Evolutionary conservation across 106 monocot species (phyloP).

Genomic region (Dendrobium huoshanense): DNA sequence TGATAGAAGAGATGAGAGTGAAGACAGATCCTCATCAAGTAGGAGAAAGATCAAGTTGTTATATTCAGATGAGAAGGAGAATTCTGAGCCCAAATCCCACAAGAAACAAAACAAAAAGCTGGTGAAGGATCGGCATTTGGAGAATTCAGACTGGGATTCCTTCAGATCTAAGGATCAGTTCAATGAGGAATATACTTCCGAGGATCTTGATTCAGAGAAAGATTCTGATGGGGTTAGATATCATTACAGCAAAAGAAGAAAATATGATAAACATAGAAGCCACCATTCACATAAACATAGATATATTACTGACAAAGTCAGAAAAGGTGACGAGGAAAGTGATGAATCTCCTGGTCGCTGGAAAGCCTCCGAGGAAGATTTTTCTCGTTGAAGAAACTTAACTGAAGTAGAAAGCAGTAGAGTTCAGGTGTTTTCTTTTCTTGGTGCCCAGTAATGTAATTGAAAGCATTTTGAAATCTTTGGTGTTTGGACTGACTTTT

Average conservation of each 20-base stretch:
- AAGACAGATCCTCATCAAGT: neutral
- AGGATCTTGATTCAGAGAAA: constrained; percentile 10
- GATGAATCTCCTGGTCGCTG: constrained; percentile 7
- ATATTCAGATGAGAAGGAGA: constrained; percentile 9
- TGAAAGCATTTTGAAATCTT: neutral
- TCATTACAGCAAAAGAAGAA: constrained; percentile 9
- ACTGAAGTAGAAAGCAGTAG: neutral
- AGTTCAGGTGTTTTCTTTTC: neutral
- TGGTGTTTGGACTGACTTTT: neutral
- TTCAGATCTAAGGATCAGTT: constrained; percentile 13
- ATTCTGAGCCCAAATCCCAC: constrained; percentile 6
- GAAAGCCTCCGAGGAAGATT: neutral
- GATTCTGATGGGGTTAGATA: constrained; percentile 2
- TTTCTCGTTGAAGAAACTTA: neutral
- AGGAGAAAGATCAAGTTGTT: neutral
- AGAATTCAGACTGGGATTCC: constrained; percentile 4
- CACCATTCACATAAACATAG: neutral
- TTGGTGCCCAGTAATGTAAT: neutral
- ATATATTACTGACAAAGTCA: neutral
- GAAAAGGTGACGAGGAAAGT: neutral
- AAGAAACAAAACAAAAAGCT: neutral
- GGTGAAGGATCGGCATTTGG: constrained; percentile 10
- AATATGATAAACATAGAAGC: neutral
- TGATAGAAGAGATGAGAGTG: neutral
- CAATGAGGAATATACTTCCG: constrained; percentile 10